Evolutionary conservation across 2,329 filamentous ascomycete genomes (phyloP), one percentile per base, ranked within the genome.

Genomic region (Aaosphaeria arxii): DNA sequence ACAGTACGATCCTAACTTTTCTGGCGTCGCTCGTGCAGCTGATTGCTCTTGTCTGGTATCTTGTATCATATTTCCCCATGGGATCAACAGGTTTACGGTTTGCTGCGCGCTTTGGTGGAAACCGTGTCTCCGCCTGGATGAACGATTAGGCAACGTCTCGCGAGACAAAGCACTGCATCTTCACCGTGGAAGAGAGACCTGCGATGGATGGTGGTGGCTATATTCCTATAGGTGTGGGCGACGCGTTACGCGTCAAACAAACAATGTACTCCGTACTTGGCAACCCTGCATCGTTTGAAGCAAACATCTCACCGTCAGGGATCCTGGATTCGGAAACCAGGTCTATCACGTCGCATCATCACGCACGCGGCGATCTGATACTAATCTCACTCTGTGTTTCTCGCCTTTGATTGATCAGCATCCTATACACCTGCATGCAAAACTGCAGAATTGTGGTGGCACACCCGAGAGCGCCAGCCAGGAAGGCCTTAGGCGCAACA

Each of bases 61-160:
- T 96, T 42, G 85, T 97, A 71, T 95, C 89, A 73, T 99, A 99
- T 72, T 97, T 97, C 64, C 94, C 94, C 29, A 96, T 97, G 91
- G 94, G 94, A 38, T 89, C 88, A 48, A 88, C 86, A 47, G 90
- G 94, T 39, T 75, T 99, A 56, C 86, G 92, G 50, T 83, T 96
- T 57, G 91, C 91, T 49, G 89, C 91, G 40, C 85, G 84, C 3
- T 94, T 96, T 66, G 94, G 92, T 24, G 89, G 87, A 17, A 86
- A 86, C 65, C 83, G 91, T 64, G 88, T 95, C 35, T 82, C 89
- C 5, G 83, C 91, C 45, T 97, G 92, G 94, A 86, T 96, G 83
- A 86, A 82, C 42, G 86, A 88, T 50, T 96, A 31, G 17, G 13
- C 33, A 36, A 36, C 9, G 9, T 36, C 33, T 36, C 13, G 33